Evolutionary conservation across 768 basidiomycete species (phyloP).

Genomic region (Suillus clintonianus): DNA sequence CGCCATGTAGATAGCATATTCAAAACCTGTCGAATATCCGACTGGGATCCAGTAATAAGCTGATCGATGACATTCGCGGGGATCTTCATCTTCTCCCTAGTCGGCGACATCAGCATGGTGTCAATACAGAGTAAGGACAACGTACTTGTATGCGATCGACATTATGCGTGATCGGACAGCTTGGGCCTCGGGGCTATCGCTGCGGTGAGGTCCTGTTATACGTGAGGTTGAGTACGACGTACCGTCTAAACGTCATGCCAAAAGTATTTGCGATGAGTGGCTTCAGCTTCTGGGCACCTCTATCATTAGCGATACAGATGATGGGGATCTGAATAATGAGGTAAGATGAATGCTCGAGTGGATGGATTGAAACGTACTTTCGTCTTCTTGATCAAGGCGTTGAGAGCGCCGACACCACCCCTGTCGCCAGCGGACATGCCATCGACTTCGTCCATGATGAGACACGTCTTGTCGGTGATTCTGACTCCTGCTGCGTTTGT

Average conservation of each 20-base stretch:
- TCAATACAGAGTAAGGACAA: constrained; percentile 5
- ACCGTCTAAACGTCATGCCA: constrained; percentile 79
- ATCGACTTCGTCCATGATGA: constrained; percentile 99
- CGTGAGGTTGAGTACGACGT: constrained; percentile 15
- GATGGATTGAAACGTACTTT: constrained; percentile 49
- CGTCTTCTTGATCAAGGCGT: constrained; percentile 89
- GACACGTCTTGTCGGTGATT: constrained; percentile 78
- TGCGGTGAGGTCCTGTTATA: not conserved
- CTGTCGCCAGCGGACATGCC: constrained; percentile 98
- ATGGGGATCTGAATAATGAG: constrained; percentile 73
- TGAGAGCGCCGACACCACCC: constrained; percentile 93
- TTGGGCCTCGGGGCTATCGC: constrained; percentile 68
- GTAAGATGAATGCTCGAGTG: not conserved
- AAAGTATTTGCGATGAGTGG: constrained; percentile 76
- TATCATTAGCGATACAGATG: constrained; percentile 96
- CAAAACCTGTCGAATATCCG: constrained; percentile 95
- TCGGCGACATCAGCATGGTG: not conserved
- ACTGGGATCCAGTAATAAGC: constrained; percentile 84
- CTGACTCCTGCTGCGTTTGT: constrained; percentile 70
- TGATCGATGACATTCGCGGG: constrained; percentile 91
- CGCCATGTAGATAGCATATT: constrained; percentile 99
- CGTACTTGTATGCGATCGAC: constrained; percentile 88
- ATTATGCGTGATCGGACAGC: constrained; percentile 85
- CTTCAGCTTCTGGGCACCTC: constrained; percentile 85
- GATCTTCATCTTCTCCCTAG: constrained; percentile 91